Base-by-base conservation (phyloP, 331 rosid genomes). In the Arachis monticola region DNA sequence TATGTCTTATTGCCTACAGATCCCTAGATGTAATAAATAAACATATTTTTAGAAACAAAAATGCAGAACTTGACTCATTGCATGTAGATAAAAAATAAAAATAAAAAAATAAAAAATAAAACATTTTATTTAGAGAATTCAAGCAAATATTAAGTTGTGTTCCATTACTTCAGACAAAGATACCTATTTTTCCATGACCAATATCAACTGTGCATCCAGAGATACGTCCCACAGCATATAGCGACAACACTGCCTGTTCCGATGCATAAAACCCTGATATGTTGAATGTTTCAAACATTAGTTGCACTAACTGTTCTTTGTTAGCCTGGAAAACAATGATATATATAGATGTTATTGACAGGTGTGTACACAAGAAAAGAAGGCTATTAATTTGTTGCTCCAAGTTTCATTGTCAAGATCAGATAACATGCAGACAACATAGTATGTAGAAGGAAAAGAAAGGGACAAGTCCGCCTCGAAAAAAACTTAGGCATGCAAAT, bases 241-340 rank as follows among this genome's bases (percentile, higher is more conserved):
- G 92, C 10, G 99, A 94, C 81, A 92, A 77, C 50, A 94, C 97
- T 60, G 99, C 97, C 79, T 94, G 99, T 81, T 94, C 99, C 1
- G 99, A 94, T 71, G 99, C 99, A 83, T 94, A 94, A 87, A 94
- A 94, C 79, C 99, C 99, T 47, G 99, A 94, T 81, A 92, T 90
- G 84, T 92, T 94, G 89, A 94, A 94, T 12, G 96, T 92, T 89
- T 94, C 99, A 82, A 94, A 94, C 96, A 94, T 86, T 76, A 94
- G 86, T 80, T 94, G 99, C 82, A 94, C 97, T 81, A 94, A 80
- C 86, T 94, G 99, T 82, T 94, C 99, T 78, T 92, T 92, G 77
- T 85, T 91, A 85, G 96, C 88, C 97, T 94, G 93, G 51, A 64
- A 77, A 55, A 77, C 47, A 80, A 51, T 60, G 76, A 59, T 5